Conservation (phyloP, 2,329 filamentous ascomycete genomes). For the Fusarium sp. region DNA sequence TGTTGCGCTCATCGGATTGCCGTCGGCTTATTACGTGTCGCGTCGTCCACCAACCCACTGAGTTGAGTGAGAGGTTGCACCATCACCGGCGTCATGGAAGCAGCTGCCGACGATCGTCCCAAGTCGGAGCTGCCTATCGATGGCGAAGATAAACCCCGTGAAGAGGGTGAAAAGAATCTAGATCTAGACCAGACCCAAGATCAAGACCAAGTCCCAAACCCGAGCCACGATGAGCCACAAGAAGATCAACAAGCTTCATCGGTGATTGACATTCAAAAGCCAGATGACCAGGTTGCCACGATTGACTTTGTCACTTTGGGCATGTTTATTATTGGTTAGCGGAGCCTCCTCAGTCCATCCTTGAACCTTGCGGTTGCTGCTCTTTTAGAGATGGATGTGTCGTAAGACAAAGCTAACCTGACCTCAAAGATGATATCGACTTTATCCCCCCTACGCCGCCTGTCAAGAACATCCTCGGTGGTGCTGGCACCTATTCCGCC, state of each 20-base stretch:
- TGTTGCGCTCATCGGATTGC: not conserved
- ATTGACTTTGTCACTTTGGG: constrained; percentile 76
- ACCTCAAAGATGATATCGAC: constrained; percentile 83
- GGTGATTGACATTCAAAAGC: not conserved
- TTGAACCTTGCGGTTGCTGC: not conserved
- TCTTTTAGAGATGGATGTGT: not conserved
- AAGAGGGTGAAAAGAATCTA: constrained; percentile 3
- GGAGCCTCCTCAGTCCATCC: not conserved
- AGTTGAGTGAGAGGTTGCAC: not conserved
- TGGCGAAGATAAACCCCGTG: not conserved
- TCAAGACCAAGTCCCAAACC: constrained; percentile 11
- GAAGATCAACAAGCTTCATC: constrained; percentile 1
- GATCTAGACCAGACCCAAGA: constrained; percentile 15
- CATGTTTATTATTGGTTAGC: constrained; percentile 78
- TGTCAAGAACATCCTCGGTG: constrained; percentile 83
- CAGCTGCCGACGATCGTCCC: constrained; percentile 11
- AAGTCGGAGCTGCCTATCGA: constrained; percentile 8
- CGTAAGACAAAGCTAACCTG: constrained; percentile 16
- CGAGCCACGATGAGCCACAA: constrained; percentile 3
- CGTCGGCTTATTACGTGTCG: not conserved
- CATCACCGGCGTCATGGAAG: constrained; percentile 14
- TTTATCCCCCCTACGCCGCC: constrained; percentile 76
- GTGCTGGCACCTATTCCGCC: constrained; percentile 87
- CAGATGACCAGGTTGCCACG: constrained; percentile 4
- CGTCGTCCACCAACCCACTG: not conserved